Percentiles rank a stretch among this genome's conserved stretches.
phyloP scores from a whole-genome alignment of 2,329 filamentous ascomycete genomes.

The Didymosphaeria variabile region DNA sequence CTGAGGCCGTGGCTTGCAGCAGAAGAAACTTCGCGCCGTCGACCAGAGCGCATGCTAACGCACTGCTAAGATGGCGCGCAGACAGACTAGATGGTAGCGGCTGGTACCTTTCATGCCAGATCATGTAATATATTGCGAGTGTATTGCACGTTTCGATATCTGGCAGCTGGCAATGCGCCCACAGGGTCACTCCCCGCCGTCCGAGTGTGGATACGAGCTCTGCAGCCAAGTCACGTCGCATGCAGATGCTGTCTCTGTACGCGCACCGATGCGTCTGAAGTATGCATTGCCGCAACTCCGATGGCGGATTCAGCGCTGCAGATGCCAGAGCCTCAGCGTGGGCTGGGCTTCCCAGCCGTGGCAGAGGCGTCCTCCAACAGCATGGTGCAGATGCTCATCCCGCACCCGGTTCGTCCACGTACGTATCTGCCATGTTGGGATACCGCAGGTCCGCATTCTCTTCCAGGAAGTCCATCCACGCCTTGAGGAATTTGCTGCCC shows the following conservation, averaged over 20 bases:
- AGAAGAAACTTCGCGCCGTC: background rate
- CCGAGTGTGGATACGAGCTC: background rate
- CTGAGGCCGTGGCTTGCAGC: background rate
- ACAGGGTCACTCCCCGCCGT: slow-evolving; percentile 5
- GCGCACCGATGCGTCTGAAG: slow-evolving; percentile 1
- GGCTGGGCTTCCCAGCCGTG: background rate
- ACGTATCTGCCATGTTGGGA: slow-evolving; percentile 69
- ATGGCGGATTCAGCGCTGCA: slow-evolving; percentile 5
- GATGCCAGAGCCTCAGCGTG: slow-evolving; percentile 21
- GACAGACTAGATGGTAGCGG: background rate
- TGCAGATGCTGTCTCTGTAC: slow-evolving; percentile 16
- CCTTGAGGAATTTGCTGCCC: slow-evolving; percentile 84
- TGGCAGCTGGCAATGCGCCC: slow-evolving; percentile 5
- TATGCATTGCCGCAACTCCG: slow-evolving; percentile 9
- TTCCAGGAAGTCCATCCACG: slow-evolving; percentile 92
- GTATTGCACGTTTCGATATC: slow-evolving; percentile 1
- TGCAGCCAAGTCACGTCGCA: slow-evolving; percentile 28
- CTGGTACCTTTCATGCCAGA: background rate
- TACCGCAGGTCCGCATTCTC: slow-evolving; percentile 91
- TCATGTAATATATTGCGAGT: background rate
- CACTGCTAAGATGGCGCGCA: slow-evolving; percentile 16
- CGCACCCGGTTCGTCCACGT: slow-evolving; percentile 40
- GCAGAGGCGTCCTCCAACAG: background rate
- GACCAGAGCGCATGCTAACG: background rate
- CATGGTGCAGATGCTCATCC: slow-evolving; percentile 21